Conservation (phyloP, 371 early-diverging fungal species). For the Mortierella sp. region DNA sequence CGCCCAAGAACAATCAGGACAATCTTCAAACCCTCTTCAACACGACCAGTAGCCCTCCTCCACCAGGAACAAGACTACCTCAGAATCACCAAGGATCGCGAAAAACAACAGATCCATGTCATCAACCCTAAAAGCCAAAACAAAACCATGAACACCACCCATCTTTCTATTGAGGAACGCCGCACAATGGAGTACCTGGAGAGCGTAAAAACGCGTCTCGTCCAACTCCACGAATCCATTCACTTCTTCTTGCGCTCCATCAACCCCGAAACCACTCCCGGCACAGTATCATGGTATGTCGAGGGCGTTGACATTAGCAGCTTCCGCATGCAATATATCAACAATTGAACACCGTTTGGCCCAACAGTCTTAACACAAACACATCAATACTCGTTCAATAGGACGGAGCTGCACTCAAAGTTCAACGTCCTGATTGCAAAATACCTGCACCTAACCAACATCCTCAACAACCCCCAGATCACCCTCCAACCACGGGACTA, state of each 20-base stretch:
- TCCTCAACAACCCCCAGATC: constrained; percentile 41
- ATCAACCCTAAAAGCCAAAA: not conserved
- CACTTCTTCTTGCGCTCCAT: constrained; percentile 47
- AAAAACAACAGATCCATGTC: not conserved
- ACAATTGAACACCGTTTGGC: not conserved
- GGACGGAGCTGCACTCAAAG: constrained; percentile 55
- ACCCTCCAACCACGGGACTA: constrained; percentile 26
- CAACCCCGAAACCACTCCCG: constrained; percentile 45
- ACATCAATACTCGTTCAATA: not conserved
- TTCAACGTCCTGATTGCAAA: constrained; percentile 56
- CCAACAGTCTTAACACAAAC: not conserved
- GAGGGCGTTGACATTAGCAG: not conserved
- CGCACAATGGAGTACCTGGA: constrained; percentile 24
- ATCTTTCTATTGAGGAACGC: not conserved
- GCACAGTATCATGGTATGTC: constrained; percentile 45
- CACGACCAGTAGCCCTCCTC: no score
- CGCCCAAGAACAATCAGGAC: no score
- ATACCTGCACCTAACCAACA: constrained; percentile 51
- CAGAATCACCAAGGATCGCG: no score
- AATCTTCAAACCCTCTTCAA: no score
- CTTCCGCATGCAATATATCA: no score
- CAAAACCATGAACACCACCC: not conserved
- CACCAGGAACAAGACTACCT: no score
- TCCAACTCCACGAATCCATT: constrained; percentile 54
- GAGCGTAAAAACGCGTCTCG: constrained; percentile 46